Conservation (phyloP, 257 asterid species). For the Jacaranda copaia region DNA sequence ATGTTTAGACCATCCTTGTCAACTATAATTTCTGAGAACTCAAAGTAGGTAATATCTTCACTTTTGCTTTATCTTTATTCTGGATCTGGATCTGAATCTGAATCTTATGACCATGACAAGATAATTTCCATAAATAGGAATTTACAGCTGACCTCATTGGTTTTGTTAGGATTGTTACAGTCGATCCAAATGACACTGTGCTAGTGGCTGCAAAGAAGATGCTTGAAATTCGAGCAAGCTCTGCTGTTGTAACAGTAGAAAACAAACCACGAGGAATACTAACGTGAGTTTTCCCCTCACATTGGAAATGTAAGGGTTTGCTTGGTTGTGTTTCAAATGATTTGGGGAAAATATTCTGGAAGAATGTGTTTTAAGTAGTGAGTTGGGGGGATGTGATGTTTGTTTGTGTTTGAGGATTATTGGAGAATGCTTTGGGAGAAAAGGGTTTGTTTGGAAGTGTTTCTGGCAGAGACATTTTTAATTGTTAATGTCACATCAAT, state of each 20-base stretch:
- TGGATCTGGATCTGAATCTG: slow-evolving; percentile 31
- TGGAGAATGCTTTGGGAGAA: no score
- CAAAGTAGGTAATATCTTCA: slow-evolving; percentile 97
- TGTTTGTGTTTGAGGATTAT: no score
- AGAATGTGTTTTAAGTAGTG: no score
- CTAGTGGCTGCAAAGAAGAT: slow-evolving; percentile 81
- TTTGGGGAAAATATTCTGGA: no score
- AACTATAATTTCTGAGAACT: slow-evolving; percentile 87
- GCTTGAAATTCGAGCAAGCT: slow-evolving; percentile 75
- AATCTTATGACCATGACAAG: slow-evolving; percentile 23
- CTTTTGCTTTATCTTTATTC: slow-evolving; percentile 38
- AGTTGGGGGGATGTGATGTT: no score
- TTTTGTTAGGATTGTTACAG: slow-evolving; percentile 61
- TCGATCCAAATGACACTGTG: slow-evolving; percentile 87
- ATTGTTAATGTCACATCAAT: no score
- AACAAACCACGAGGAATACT: slow-evolving; percentile 92
- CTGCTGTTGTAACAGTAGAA: slow-evolving; percentile 79
- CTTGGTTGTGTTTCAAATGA: no score
- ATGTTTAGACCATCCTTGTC: slow-evolving; percentile 94
- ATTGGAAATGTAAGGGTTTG: no score
- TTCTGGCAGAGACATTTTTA: no score
- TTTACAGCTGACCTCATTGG: slow-evolving; percentile 30
- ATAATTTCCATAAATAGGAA: neutral
- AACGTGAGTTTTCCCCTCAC: slow-evolving; percentile 52
- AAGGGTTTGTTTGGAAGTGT: no score